These are phyloP conservation scores for Paratinospora sagittata DNA, from an alignment of 164 flowering plant species.

Conservation along the genomic window DNA sequence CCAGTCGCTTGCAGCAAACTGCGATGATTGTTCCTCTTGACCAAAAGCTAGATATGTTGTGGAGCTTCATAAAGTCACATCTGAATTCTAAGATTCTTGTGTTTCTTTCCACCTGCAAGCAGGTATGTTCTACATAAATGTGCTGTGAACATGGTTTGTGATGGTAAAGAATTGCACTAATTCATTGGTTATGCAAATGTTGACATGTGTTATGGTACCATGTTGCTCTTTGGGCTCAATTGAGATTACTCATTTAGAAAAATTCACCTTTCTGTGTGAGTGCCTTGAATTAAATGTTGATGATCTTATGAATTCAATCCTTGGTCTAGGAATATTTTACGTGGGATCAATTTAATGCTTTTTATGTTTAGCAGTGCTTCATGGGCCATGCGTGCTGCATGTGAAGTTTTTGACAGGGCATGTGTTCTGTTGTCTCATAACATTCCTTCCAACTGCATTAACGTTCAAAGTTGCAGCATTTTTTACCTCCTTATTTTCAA, in stretches of 20 bases:
- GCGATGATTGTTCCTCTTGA: slow-evolving; percentile 75
- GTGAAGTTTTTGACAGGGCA: not conserved
- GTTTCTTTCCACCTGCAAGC: slow-evolving; percentile 82
- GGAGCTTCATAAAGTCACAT: slow-evolving; percentile 90
- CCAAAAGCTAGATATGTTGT: slow-evolving; percentile 79
- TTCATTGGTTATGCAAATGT: not conserved
- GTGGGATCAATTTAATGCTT: not conserved
- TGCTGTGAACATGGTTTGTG: not conserved
- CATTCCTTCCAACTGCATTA: not conserved
- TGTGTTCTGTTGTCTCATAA: not conserved
- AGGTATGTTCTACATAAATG: slow-evolving; percentile 36
- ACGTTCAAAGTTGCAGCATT: not conserved
- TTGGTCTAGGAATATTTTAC: not conserved
- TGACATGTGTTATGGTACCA: not conserved
- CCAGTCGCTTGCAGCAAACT: slow-evolving; percentile 60
- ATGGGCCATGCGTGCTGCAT: not conserved
- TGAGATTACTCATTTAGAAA: too few species aligned
- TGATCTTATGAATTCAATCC: not conserved
- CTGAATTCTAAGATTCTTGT: slow-evolving; percentile 81
- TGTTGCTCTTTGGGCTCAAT: not conserved
- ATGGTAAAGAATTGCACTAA: not conserved
- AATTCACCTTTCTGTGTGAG: too few species aligned
- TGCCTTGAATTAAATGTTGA: too few species aligned
- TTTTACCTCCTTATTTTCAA: not conserved
- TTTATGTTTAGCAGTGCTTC: not conserved